Evolutionary conservation across 495 filamentous ascomycete species (phyloP).

Genomic region (Penicillium manginii): DNA sequence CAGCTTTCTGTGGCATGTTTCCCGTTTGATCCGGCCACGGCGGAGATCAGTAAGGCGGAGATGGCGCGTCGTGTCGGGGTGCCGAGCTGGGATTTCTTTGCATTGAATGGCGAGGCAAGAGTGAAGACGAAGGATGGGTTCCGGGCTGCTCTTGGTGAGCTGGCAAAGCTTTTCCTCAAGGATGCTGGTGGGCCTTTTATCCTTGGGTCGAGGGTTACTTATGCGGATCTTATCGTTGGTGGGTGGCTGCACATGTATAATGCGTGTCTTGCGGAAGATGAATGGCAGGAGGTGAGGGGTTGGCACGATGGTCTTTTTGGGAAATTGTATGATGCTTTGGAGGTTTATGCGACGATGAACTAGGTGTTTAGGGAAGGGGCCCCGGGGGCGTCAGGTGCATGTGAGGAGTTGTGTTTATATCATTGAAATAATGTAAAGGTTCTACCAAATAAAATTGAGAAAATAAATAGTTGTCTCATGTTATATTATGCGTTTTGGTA

Average conservation of each 20-base stretch:
- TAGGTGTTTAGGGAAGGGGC: constrained; percentile 5
- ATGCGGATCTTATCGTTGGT: constrained; percentile 68
- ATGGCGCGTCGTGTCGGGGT: constrained; percentile 50
- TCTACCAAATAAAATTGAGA: no score
- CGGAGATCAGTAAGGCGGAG: constrained; percentile 44
- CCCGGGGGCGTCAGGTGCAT: background rate
- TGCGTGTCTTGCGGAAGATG: constrained; percentile 34
- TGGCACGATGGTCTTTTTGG: constrained; percentile 59
- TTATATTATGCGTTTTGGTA: no score
- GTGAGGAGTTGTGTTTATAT: background rate
- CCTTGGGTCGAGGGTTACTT: constrained; percentile 45
- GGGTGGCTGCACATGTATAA: constrained; percentile 58
- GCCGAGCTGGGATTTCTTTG: constrained; percentile 51
- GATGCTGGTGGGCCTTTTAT: constrained; percentile 54
- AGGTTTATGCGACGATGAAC: constrained; percentile 32
- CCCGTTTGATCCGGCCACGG: constrained; percentile 49
- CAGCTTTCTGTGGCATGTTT: constrained; percentile 37
- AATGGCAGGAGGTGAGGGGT: constrained; percentile 53
- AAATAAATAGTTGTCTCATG: no score
- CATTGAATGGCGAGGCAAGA: constrained; percentile 44
- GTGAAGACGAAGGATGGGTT: constrained; percentile 41
- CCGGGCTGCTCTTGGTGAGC: constrained; percentile 38
- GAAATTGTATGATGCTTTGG: constrained; percentile 49
- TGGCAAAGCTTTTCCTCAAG: constrained; percentile 48
- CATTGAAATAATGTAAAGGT: no score